Conservation (phyloP, 2,329 filamentous ascomycete genomes). For the Neofusicoccum parvum region DNA sequence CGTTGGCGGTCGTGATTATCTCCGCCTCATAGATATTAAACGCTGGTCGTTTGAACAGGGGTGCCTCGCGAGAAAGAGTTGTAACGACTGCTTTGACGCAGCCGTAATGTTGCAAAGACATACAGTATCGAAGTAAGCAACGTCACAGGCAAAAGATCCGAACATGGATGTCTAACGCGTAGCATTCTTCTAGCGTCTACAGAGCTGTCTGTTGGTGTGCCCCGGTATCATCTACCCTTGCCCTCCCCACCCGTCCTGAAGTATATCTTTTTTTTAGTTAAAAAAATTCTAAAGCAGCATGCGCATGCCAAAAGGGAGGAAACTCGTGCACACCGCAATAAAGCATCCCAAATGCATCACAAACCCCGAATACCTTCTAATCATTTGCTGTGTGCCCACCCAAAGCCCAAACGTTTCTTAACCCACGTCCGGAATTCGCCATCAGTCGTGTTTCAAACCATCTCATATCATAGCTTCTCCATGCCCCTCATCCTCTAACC, state of each 20-base stretch:
- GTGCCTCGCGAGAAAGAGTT: not conserved
- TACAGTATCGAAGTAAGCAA: not conserved
- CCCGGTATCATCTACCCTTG: conserved; percentile 5
- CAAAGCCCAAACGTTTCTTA: conserved; percentile 14
- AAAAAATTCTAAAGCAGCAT: conserved; percentile 17
- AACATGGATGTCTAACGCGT: conserved; percentile 5
- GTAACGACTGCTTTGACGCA: not conserved
- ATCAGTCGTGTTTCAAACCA: conserved; percentile 5
- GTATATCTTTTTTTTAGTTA: conserved; percentile 19
- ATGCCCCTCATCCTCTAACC: not conserved
- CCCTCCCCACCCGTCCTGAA: not conserved
- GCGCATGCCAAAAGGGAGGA: conserved; percentile 17
- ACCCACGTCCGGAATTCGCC: conserved; percentile 15
- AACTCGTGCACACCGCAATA: conserved; percentile 13
- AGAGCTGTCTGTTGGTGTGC: conserved; percentile 2
- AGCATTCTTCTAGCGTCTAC: conserved; percentile 18
- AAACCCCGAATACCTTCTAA: conserved; percentile 15
- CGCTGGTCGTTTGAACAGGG: not conserved
- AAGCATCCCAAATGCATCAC: conserved; percentile 18
- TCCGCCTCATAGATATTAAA: not conserved
- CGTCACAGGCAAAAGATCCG: not conserved
- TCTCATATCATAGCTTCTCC: conserved; percentile 1
- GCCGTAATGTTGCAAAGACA: not conserved
- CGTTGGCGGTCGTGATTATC: not conserved
- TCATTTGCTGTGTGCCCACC: conserved; percentile 16